A percentile compares a stretch with the other conserved stretches of the same genome.
Evolutionary conservation across 2,329 filamentous ascomycete species (phyloP).

Genomic region (Beauveria medogensis): DNA sequence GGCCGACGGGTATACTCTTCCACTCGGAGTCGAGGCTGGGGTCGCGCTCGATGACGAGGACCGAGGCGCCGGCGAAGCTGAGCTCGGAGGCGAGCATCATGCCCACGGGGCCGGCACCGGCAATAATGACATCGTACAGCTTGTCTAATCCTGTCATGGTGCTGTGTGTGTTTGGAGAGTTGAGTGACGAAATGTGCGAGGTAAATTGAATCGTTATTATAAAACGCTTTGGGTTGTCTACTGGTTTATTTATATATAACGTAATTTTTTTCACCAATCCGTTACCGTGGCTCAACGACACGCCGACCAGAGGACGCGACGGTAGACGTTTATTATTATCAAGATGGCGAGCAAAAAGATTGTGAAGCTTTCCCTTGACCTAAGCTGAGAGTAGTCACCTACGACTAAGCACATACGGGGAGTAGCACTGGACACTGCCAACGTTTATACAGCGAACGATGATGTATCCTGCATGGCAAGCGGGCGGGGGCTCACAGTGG

Average conservation of each 20-base stretch:
- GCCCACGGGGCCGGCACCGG: constrained; percentile 27
- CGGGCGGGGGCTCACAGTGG: not conserved
- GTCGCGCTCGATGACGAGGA: constrained; percentile 28
- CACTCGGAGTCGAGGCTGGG: constrained; percentile 13
- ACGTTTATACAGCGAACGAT: not conserved
- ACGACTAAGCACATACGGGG: not conserved
- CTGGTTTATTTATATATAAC: not conserved
- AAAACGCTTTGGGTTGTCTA: too few relatives aligned
- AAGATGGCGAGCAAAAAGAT: not conserved
- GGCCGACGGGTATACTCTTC: constrained; percentile 22
- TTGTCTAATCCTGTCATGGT: constrained; percentile 6
- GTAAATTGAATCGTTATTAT: too few relatives aligned
- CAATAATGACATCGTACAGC: constrained; percentile 27
- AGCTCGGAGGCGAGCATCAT: constrained; percentile 31
- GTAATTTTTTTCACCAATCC: not conserved
- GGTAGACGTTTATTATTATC: constrained; percentile 1
- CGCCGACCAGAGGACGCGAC: not conserved
- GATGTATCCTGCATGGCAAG: not conserved
- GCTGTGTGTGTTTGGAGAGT: not conserved
- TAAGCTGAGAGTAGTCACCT: not conserved
- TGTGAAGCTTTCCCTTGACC: not conserved
- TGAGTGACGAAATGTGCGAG: too few relatives aligned
- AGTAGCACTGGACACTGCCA: not conserved
- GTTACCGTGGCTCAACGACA: not conserved
- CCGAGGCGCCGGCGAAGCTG: constrained; percentile 21